Base-by-base conservation (phyloP, 257 asterid species). In the Jacaranda copaia region DNA sequence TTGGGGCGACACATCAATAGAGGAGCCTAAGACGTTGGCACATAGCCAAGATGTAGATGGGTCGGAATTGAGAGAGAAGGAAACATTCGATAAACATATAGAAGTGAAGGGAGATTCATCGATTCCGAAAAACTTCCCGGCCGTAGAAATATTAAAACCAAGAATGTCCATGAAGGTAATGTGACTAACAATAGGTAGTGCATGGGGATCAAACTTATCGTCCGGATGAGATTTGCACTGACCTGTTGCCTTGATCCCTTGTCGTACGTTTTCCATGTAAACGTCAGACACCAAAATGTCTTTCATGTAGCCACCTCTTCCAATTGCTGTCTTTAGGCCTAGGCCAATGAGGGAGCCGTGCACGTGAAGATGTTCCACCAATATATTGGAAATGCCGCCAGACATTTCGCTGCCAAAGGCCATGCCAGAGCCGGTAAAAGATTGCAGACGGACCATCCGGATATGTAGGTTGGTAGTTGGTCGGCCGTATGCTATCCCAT, bases 381-480 rank as follows among this genome's bases (percentile, higher is more conserved):
- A 74, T 46, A 91, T 38, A 16, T 72, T 25, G 11, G 94, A 87
- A 74, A 91, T 84, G 9, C 96, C 96, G 13, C 96, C 96, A 0
- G 96, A 91, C 96, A 91, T 91, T 77, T 91, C 94, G 63, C 96
- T 91, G 25, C 96, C 96, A 60, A 91, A 81, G 52, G 91, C 94
- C 8, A 91, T 36, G 2, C 84, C 92, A 6, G 96, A 68, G 43
- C 96, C 94, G 5, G 78, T 12, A 52, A 77, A 70, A 3, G 94
- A 84, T 48, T 80, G 88, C 62, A 91, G 77, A 15, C 61, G 83
- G 51, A 83, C 76, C 64, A 74, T 74, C 62, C 90, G 84, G 35
- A 91, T 55, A 70, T 91, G 96, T 67, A 89, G 86, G 16, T 85
- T 73, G 9, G 83, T 53, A 4, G 91, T 86, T 13, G 96, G 83